Evolutionary conservation across 176 grass and related monocot genomes (phyloP), one percentile per base, ranked within the genome.

Genomic region (Typha latifolia): DNA sequence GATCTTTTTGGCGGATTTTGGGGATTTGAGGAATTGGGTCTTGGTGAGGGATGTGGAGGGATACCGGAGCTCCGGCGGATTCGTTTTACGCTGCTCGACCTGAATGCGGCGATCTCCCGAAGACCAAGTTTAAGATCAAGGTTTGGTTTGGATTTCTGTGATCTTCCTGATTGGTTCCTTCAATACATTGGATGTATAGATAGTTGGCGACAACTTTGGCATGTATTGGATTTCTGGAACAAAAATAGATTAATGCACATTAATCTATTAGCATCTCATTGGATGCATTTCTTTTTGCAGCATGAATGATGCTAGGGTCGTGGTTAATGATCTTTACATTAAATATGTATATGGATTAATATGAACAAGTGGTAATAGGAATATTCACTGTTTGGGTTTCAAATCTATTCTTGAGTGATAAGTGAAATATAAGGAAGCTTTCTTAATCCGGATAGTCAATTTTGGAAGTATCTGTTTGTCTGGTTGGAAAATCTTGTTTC

Each of bases 121-220:
- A 93, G 82, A 99, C 83, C 81, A 99, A 94, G 67, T 99, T 99
- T 75, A 99, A 99, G 77, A 99, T 99, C 62, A 99, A 89, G 95
- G 95, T 99, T n/a, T 74, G 67, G 0, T 82, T 76, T 67, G 19
- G 5, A 14, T 37, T 11, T 19, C 12, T 63, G 19, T 15, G 2
- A 15, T 27, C 5, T 51, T 21, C 4, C 6, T 57, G 53, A 16
- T 57, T 21, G n/a, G 5, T 18, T 57, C 53, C 15, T 57, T 8
- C 7, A 57, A 18, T 55, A 56, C 49, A 2, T 78, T 82, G 29
- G 20, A 37, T 80, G 81, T 72, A 55, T 57, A 75, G 14, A 57
- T 56, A 29, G 27, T 29, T 3, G 27, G 27, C 3, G 27, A 2
- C 27, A 29, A 29, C 27, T 29, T 29, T 29, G 2, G 61, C 37